Conservation (phyloP, 2,329 filamentous ascomycete genomes). For the Arthrobotrys sinensis region DNA sequence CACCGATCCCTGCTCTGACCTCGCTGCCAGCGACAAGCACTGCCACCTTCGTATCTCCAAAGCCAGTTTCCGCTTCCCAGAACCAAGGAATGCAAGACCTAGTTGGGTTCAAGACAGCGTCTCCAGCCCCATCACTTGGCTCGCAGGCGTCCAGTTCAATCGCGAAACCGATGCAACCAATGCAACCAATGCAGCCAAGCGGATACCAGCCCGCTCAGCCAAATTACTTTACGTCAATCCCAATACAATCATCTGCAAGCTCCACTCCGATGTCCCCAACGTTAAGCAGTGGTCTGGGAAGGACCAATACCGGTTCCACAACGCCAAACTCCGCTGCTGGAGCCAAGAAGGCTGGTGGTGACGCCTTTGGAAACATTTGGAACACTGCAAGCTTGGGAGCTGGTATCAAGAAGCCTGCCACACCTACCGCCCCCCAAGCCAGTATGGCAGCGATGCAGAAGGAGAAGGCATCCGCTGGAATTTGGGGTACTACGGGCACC, state of each 20-base stretch:
- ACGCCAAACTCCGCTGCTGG: constrained; percentile 67
- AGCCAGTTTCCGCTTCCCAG: constrained; percentile 87
- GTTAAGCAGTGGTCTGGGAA: constrained; percentile 66
- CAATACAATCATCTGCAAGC: constrained; percentile 66
- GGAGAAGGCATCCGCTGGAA: constrained; percentile 93
- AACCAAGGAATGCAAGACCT: constrained; percentile 85
- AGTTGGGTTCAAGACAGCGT: constrained; percentile 83
- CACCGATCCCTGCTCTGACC: constrained; percentile 69
- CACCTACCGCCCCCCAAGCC: constrained; percentile 76
- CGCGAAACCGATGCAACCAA: constrained; percentile 69
- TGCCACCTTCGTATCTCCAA: constrained; percentile 78
- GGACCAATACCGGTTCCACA: constrained; percentile 65
- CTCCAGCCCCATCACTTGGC: constrained; percentile 75
- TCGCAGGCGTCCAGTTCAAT: constrained; percentile 69
- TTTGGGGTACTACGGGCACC: constrained; percentile 84
- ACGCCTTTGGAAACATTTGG: constrained; percentile 93
- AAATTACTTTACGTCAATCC: constrained; percentile 94
- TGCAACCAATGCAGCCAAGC: constrained; percentile 65
- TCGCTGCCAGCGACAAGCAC: constrained; percentile 69
- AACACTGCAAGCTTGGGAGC: constrained; percentile 76
- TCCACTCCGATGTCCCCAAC: constrained; percentile 43
- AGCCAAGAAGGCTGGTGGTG: constrained; percentile 74
- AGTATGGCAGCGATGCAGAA: constrained; percentile 96
- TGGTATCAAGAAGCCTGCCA: constrained; percentile 79
- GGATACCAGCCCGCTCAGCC: constrained; percentile 84